Evolutionary conservation across 768 basidiomycete species (phyloP), one percentile per base, ranked within the genome.

Genomic region (Podaxis mareebaensis): DNA sequence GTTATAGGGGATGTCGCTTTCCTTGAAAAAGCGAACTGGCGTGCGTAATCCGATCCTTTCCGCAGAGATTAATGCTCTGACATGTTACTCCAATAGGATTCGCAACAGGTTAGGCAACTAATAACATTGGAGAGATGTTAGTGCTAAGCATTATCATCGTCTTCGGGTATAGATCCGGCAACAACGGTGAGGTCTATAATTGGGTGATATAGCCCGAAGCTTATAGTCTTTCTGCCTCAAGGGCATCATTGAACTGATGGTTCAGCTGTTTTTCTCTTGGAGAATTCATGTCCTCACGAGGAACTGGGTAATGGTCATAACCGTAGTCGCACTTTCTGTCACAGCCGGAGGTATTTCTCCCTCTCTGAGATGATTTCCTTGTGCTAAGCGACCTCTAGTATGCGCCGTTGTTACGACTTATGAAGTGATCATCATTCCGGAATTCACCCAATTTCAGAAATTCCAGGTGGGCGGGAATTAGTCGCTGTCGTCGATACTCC

Each of bases 181-280:
- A 68, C 79, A 66, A 84, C 82, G 15, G 81, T 82, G n/a, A 64
- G 74, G 4, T 2, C 0, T 7, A 33, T 63, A 13, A 22, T 22
- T 53, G 12, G 40, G 0, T 30, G 39, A 20, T 1, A 60, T 7
- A 40, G 20, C 49, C 46, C 40, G 64, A 51, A 17, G 24, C 30
- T 26, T 7, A 49, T 11, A 17, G 15, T 39, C 6, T 48, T 15
- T 24, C 11, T 12, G 15, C 4, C 48, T 30, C 12, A 49, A 83
- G 83, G 81, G 77, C 3, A 74, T 84, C 58, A 80, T 80, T 36
- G 80, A 79, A 0, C 65, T 74, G 4, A 66, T 77, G 15, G 81
- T 83, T 7, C 82, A 84, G 58, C 63, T 78, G 3, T 85, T 84
- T 67, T 82, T 82, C 52, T 79, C 80, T 2, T 77, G 75, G 75